These are phyloP conservation scores for Mucor plumbeus DNA, from an alignment of 371 early-diverging fungal genomes.

Conservation along the genomic window DNA sequence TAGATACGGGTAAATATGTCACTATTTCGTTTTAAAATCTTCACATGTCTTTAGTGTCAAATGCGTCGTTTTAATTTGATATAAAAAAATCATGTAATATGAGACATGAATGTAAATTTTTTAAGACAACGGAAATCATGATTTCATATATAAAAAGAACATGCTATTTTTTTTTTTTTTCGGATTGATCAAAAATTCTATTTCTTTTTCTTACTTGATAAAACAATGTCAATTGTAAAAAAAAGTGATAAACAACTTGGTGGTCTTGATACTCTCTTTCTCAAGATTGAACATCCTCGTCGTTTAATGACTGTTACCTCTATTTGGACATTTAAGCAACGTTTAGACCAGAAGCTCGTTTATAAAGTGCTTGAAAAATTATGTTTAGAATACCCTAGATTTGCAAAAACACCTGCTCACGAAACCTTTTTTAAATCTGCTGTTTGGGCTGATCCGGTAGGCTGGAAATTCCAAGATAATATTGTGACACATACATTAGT, in stretches of 20 bases:
- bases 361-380: conserved; percentile 27
- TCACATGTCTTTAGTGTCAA: neutral
- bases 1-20: neutral
- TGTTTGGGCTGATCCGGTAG: conserved; percentile 23
- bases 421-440: conserved; percentile 28
- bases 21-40: neutral
- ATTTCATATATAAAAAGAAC: conserved; percentile 5
- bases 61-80: neutral
- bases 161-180: neutral
- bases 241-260: conserved; percentile 14
- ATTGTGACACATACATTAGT: conserved; percentile 27
- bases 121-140: conserved; percentile 1
- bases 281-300: conserved; percentile 38
- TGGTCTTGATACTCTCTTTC: conserved; percentile 40
- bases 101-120: conserved; percentile 6
- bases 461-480: conserved; percentile 29
- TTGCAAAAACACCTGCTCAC: conserved; percentile 27
- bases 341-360: conserved; percentile 21
- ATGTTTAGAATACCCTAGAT: conserved; percentile 31
- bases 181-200: too few relatives aligned
- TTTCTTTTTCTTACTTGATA: neutral
- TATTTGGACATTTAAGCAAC: conserved; percentile 39
- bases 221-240: neutral
- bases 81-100: conserved; percentile 6
- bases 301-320: conserved; percentile 40